Evolutionary conservation across 1,284 basidiomycete species (phyloP).

Genomic region (Sphaerobolus stellatus): DNA sequence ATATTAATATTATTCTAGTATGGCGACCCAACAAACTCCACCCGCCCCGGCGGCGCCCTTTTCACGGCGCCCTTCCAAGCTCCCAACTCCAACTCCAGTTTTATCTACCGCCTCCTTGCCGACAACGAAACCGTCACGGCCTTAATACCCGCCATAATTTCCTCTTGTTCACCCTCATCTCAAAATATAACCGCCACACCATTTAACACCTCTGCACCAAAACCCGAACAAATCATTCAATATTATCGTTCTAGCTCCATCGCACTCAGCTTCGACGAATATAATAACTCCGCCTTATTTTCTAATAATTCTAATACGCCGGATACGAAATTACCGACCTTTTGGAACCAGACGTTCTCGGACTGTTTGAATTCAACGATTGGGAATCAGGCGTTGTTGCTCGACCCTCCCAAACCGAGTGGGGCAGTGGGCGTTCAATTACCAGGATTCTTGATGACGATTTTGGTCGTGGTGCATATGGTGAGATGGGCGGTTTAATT

Average conservation of each 20-base stretch:
- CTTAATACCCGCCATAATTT: constrained; percentile 46
- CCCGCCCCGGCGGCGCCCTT: constrained; percentile 59
- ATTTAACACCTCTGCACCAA: constrained; percentile 1
- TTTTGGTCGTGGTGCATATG: too few species aligned
- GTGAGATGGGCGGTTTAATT: too few species aligned
- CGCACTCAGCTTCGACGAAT: constrained; percentile 51
- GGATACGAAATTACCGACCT: constrained; percentile 48
- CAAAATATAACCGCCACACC: constrained; percentile 8
- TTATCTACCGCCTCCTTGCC: constrained; percentile 57
- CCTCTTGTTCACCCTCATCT: constrained; percentile 41
- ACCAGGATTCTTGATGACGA: too few species aligned
- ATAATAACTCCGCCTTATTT: constrained; percentile 56
- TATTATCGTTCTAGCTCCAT: constrained; percentile 31
- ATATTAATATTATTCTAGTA: constrained; percentile 39
- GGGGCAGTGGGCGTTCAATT: too few species aligned
- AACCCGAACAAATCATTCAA: constrained; percentile 28
- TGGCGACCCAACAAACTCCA: constrained; percentile 49
- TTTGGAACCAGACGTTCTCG: constrained; percentile 47
- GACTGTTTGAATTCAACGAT: constrained; percentile 60
- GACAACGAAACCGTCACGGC: constrained; percentile 56
- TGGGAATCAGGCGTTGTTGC: too few species aligned
- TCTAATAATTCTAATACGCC: constrained; percentile 39
- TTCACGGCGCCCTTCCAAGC: constrained; percentile 51
- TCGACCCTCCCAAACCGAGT: too few species aligned
- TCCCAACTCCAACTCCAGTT: constrained; percentile 41